Evolutionary conservation across 768 basidiomycete species (phyloP), one percentile per base, ranked within the genome.

Genomic region (Tephrocybe sp.): DNA sequence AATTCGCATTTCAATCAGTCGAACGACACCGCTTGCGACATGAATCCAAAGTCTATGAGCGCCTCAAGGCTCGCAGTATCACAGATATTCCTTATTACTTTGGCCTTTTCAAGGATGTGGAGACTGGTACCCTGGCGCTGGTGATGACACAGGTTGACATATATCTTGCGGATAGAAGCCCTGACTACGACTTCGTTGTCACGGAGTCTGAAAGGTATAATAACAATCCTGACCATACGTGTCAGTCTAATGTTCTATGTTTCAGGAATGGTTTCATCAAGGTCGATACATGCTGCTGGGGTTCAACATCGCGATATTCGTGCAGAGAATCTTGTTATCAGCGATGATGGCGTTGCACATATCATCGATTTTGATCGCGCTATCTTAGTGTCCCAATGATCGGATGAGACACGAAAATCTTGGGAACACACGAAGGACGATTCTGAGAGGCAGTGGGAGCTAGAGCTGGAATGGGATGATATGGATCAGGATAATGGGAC

Each of bases 301-400:
- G 50, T 66, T 13, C 44, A 51, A 26, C 60, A 66, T 40, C 38
- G 58, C 25, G 62, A 67, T 41, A 52, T 66, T 9, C 56, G 64
- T 7, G 42, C 49, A 4, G 34, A 51, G 5, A 66, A 65, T 44
- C 32, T 66, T 9, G 43, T 57, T 16, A 27, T 62, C 38, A 43
- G 58, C 36, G 42, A 57, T 6, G 32, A 44, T 5, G 58, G 58
- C 9, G 34, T 37, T 16, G 55, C 53, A n/a, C 51, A 31, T 18
- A 58, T 65, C 34, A 61, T 61, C 26, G 64, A 66, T 46, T 65
- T 66, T 48, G 62, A 64, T 47, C 42, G 53, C 4, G 50, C 60
- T 1, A 35, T 31, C 22, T 32, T 53, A 37, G 21, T n/a, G 5
- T 37, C 36, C n/a, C n/a, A n/a, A 9, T 2, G 2, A 6, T 27